Base-by-base conservation (phyloP, 2,329 filamentous ascomycete genomes). In the Diaporthe caulivora region DNA sequence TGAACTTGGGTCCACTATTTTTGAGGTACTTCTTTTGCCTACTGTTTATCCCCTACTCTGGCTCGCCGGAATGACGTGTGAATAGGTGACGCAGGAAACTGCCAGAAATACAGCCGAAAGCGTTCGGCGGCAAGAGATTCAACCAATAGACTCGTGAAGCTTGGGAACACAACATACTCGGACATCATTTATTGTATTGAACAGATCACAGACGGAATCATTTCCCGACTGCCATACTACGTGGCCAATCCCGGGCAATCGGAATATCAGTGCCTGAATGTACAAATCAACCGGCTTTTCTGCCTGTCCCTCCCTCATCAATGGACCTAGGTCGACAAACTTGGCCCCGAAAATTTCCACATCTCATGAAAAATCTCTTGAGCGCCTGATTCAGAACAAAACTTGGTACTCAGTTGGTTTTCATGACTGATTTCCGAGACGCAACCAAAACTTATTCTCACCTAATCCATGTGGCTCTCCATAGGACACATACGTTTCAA, bases 61-160 rank as follows among this genome's bases (percentile, higher is more conserved):
- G 29, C 24, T 18, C 37, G 15, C 6, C 17, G 13, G 55, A 1
- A 18, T 42, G 8, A 21, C 37, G 11, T 60, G n/a, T 40, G n/a
- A n/a, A 40, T 42, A 18, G 5, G 34, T 60, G 37, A 9, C n/a
- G 1, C 5, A 9, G 40, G 24, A 9, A 44, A 29, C 15, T 18
- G 37, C 37, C 24, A 62, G 37, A 62, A 62, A 5, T 62, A 62
- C 24, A 44, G 24, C 57, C 57, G 57, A 44, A 8, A 62, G 24
- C 18, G 15, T 60, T 29, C 37, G 15, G 24, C 18, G 5, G 6
- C 40, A 47, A 1, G 24, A 31, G 9, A 15, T 2, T 1, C 40
- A 47, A 0, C 58, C 58, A 47, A 44, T 62, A 8, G 24, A 15
- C 17, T 62, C 21, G n/a, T 29, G 10, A 62, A 29, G 17, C 37